Evolutionary conservation across 495 filamentous ascomycete species (phyloP), one percentile per base, ranked within the genome.

Genomic region (Daldinia concentrica): DNA sequence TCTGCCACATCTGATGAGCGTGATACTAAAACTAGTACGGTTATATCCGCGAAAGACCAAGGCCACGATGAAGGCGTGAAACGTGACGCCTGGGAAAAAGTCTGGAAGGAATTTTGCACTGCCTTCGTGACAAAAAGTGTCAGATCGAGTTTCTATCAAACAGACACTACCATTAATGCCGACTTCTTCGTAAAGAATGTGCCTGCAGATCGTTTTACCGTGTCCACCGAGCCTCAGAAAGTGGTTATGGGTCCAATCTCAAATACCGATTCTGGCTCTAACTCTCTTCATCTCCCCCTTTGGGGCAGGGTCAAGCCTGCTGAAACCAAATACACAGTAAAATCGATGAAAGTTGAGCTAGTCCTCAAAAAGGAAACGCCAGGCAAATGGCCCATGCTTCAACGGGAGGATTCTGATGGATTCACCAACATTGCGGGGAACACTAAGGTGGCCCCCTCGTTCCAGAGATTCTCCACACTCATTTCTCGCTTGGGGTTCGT

Each of bases 331-430:
- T 88, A 82, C 74, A 85, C 85, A 7, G 87, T 93, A 29, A 90
- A 91, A 51, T 82, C 90, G 5, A 92, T 91, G 56, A 99, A 98
- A 79, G 88, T 98, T 59, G 95, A 98, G 78, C 80, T 98, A 32
- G 83, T 83, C 1, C 84, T 99, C 26, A 83, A 82, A 29, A 99
- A 98, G 79, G 78, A 82, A 27, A 82, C 66, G 0, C 79, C 87
- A 0, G 91, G 90, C 3, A 97, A 95, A 78, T 99, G 95, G 95
- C 78, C 82, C 8, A 71, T 83, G 4, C 86, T 97, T 3, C 91
- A 94, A 82, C 82, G 82, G 7, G 78, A 82, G 5, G 76, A 81
- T 39, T 59, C 73, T 36, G 67, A 73, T 0, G 58, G 73, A 9
- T 64, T 77, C 52, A 64, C 62, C 17, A 78, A 64, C 36, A 69